phyloP scores from a whole-genome alignment of 805 yeast species.

The Wickerhamiella sorbophila region DNA sequence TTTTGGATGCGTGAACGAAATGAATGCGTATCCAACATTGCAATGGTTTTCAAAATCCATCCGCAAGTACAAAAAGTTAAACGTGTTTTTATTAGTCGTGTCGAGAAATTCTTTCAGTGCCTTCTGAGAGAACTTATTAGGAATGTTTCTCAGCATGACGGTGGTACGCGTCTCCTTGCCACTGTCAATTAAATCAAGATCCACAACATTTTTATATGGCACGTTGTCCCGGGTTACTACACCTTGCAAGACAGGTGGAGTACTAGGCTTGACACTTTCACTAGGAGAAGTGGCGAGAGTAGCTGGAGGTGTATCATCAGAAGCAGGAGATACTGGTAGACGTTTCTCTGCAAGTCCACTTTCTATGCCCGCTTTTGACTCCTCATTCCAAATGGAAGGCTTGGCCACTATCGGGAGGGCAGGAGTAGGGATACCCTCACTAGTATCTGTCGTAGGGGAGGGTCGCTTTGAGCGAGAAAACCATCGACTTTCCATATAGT shows the following conservation, averaged over 20 bases:
- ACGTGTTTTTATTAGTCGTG: conserved; percentile 28
- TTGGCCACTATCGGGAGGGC: too few relatives aligned
- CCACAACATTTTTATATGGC: conserved; percentile 27
- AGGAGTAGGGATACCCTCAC: too few relatives aligned
- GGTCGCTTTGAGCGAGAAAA: too few relatives aligned
- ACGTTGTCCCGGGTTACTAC: conserved; percentile 19
- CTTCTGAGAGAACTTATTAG: conserved; percentile 36
- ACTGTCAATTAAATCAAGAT: conserved; percentile 27
- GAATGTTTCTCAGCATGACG: conserved; percentile 40
- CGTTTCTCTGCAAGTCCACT: too few relatives aligned
- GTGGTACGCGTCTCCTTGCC: conserved; percentile 36
- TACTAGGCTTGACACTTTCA: too few relatives aligned
- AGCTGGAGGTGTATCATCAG: too few relatives aligned
- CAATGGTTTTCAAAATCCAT: conserved; percentile 39
- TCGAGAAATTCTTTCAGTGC: conserved; percentile 35
- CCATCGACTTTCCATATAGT: too few relatives aligned
- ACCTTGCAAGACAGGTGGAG: neutral
- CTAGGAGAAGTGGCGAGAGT: too few relatives aligned
- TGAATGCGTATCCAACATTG: conserved; percentile 44
- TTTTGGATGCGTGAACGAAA: conserved; percentile 33
- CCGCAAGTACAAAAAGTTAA: conserved; percentile 33
- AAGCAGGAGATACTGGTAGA: too few relatives aligned
- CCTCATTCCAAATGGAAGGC: too few relatives aligned
- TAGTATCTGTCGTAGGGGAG: too few relatives aligned
- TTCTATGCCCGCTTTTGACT: too few relatives aligned